Evolutionary conservation across 2,329 filamentous ascomycete genomes (phyloP), one percentile per base, ranked within the genome.

Genomic region (Epichloe sylvatica): DNA sequence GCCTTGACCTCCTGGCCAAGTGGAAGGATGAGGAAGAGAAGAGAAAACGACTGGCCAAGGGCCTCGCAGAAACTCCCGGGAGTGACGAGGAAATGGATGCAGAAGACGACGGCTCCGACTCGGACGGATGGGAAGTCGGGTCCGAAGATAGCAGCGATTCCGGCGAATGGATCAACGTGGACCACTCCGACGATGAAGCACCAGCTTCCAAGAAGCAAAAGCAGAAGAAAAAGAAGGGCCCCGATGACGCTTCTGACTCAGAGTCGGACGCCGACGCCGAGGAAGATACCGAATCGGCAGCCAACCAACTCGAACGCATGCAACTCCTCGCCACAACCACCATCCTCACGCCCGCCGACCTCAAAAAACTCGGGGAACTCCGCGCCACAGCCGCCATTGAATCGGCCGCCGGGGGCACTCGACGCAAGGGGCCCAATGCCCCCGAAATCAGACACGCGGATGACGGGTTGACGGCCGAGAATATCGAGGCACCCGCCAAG

Each of bases 91-190:
- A 78, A 37, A 75, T 76, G 19, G 75, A 77, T 19, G 76, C 84
- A 49, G 76, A 80, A 25, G 78, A 80, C 8, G 72, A 76, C 2
- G 73, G 69, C 9, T 73, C 67, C 56, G 70, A 77, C 49, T 76
- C 72, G 25, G 71, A 72, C 51, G 77, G 74, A 25, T 82, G 79
- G 79, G 79, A 81, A 59, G 71, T 81, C 21, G 77, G 67, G 37
- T 81, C 78, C 1, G 70, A 73, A 46, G 74, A 77, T 52, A 80
- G 77, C 59, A 72, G 70, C 51, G 85, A 86, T 56, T 91, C 86
- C 15, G 88, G 84, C 13, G 91, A 89, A 17, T 97, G 92, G 92
- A 91, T 97, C 62, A 81, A 94, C 58, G 91, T 97, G 35, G 84
- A 81, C 54, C 87, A 95, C 54, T 83, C 79, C 25, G 86, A 85